Base-by-base conservation (phyloP, 352 stramenopile species). In the Phytophthora pluvialis region DNA sequence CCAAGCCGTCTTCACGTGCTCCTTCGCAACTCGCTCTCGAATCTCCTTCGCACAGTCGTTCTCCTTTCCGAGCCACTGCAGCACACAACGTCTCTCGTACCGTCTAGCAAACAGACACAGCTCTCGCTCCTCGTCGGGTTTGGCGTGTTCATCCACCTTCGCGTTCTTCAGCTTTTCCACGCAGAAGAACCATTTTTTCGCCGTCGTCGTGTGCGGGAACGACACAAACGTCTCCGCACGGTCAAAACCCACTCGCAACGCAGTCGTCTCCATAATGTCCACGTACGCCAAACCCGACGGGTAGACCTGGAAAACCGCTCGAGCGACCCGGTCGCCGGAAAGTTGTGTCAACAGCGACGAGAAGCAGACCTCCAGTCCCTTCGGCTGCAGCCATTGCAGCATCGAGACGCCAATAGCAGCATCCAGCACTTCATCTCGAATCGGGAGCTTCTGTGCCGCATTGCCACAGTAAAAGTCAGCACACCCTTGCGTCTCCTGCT, bases 111-210 rank as follows among this genome's bases (percentile, higher is more conserved):
- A 93, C 5, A 84, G 56, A 63, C 84, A 93, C 28, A 73, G 13
- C 18, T 77, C 49, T 10, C 62, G 39, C 42, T 56, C 44, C 5
- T 45, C 16, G 38, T 39, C 8, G n/a, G 9, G 6, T 5, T 36
- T 51, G 9, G 66, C 57, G 6, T 78, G 46, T 25, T 33, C 42
- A 28, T 53, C 21, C 18, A 39, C 10, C 18, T 45, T 29, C 26
- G 39, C 46, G 35, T 9, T 52, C 35, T 44, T 64, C 6, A 53
- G 33, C 6, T 78, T 78, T 59, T 75, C 66, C 33, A 75, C 42
- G 55, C 67, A 78, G 1, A 94, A 75, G 60, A 82, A 94, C 86
- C 86, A 94, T 35, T 94, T 93, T 53, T 91, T 89, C 10, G 82
- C 82, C 3, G 75, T 74, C 3, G 80, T 90, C 4, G 72, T 25